Evolutionary conservation across 257 asterid genomes (phyloP).

Genomic region (Asclepias syriaca): DNA sequence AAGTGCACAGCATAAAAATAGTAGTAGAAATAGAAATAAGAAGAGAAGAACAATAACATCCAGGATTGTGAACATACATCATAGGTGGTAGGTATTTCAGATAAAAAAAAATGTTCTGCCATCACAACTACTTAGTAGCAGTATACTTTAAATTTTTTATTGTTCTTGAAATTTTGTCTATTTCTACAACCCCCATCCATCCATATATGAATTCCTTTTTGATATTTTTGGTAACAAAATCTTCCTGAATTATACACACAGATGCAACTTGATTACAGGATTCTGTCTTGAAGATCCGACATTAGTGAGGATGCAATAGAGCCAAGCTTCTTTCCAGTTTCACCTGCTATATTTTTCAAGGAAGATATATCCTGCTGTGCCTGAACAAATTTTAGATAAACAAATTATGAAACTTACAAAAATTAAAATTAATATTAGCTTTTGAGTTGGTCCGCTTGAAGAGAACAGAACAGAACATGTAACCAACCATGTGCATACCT

Average conservation of each 20-base stretch:
- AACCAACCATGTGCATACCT: conserved; percentile 38
- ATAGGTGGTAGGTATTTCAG: neutral
- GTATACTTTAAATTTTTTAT: neutral
- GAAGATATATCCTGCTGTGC: conserved; percentile 96
- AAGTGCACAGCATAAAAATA: neutral
- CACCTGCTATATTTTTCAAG: conserved; percentile 88
- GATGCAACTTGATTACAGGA: conserved; percentile 42
- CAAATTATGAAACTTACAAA: neutral
- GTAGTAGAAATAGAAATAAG: too few species aligned
- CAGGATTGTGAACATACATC: neutral
- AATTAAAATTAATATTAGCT: neutral
- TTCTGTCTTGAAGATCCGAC: conserved; percentile 91
- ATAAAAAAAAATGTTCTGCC: neutral
- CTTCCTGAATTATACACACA: conserved; percentile 25
- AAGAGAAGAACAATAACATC: neutral
- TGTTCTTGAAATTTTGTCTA: neutral
- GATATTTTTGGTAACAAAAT: conserved; percentile 23
- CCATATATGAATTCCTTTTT: neutral
- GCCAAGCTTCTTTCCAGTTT: conserved; percentile 86
- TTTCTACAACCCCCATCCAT: conserved; percentile 27
- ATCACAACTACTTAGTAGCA: neutral
- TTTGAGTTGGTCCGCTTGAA: neutral
- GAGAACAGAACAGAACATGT: neutral
- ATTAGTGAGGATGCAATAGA: conserved; percentile 67
- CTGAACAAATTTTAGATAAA: conserved; percentile 22